phyloP scores from a whole-genome alignment of 208 protist species.

The Crithidia fasciculata region DNA sequence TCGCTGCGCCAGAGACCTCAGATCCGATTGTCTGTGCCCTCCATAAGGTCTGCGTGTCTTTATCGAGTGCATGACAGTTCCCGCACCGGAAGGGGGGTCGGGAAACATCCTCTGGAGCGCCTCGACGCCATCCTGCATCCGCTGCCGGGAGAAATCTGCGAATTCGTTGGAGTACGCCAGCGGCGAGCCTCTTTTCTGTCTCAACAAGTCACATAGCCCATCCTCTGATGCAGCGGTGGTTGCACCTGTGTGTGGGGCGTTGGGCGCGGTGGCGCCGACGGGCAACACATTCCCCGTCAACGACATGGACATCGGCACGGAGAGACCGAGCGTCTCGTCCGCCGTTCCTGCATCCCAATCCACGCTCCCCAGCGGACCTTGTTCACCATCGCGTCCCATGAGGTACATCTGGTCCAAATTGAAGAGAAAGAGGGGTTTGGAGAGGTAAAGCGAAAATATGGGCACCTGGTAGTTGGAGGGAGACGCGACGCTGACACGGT shows the following conservation, averaged over 20 bases:
- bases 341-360: too few species aligned
- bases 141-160: too few species aligned
- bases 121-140: too few species aligned
- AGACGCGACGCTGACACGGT: neutral
- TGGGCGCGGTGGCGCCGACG: too few species aligned
- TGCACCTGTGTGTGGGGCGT: too few species aligned
- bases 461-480: slow-evolving; percentile 37
- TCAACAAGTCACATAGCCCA: too few species aligned
- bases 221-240: too few species aligned
- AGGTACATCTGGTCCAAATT: slow-evolving; percentile 63
- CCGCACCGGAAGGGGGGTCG: neutral
- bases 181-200: too few species aligned
- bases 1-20: slow-evolving; percentile 25
- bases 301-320: neutral
- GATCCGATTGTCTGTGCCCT: slow-evolving; percentile 2
- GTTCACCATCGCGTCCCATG: neutral
- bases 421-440: slow-evolving; percentile 42
- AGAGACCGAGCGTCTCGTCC: too few species aligned
- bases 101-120: neutral
- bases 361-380: neutral
- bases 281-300: too few species aligned
- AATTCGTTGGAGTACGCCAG: too few species aligned
- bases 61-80: slow-evolving; percentile 22
- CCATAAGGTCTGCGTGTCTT: slow-evolving; percentile 26
- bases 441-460: slow-evolving; percentile 35